These are phyloP conservation scores for Cicer bijugum DNA, from an alignment of 306 rosid species.

Conservation along the genomic window DNA sequence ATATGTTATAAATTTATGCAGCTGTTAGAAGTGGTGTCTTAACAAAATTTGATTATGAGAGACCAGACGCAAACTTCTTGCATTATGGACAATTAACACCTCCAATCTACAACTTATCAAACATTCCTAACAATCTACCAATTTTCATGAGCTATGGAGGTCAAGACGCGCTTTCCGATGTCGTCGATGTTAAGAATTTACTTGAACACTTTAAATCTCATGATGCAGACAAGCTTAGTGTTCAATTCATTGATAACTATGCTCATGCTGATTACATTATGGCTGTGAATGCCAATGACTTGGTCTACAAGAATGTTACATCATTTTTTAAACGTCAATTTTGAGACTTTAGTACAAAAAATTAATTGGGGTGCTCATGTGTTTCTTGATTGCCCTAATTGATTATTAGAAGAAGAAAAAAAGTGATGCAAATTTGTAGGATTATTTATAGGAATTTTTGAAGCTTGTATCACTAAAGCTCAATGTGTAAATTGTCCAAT, in stretches of 20 bases:
- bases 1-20: conserved; percentile 33
- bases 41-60: conserved; percentile 60
- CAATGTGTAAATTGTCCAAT: not conserved
- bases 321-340: conserved; percentile 55
- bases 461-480: not conserved
- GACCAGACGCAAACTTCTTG: conserved; percentile 17
- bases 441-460: not conserved
- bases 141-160: conserved; percentile 78
- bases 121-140: conserved; percentile 65
- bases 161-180: conserved; percentile 66
- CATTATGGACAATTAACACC: conserved; percentile 55
- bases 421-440: not conserved
- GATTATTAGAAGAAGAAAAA: not conserved
- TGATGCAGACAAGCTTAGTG: conserved; percentile 61
- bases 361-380: not conserved
- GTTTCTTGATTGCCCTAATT: not conserved
- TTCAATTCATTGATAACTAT: conserved; percentile 61
- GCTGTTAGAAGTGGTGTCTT: conserved; percentile 58
- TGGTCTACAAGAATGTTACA: conserved; percentile 51
- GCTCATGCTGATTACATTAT: conserved; percentile 69
- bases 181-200: conserved; percentile 51
- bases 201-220: conserved; percentile 56
- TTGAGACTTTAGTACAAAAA: not conserved
- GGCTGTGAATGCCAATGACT: conserved; percentile 65
- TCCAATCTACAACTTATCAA: conserved; percentile 68